Conservation (phyloP, 768 basidiomycete genomes). For the Kwoniella dejecticola region DNA sequence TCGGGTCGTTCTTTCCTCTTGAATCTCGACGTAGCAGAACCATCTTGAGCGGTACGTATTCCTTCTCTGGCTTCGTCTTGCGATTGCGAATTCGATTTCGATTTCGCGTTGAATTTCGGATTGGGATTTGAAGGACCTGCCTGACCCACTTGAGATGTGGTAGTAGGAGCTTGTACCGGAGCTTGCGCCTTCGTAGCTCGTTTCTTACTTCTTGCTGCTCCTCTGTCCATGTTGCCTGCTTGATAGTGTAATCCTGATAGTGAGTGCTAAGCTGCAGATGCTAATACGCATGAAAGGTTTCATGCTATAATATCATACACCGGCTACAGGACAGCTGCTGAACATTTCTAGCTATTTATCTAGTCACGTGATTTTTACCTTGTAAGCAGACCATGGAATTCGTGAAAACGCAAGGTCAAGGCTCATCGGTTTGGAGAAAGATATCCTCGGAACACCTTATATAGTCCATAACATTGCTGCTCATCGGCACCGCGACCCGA, state of each 20-base stretch:
- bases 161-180: conserved; percentile 1
- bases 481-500: too few species aligned
- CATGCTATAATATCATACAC: too few species aligned
- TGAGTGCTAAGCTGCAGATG: neutral
- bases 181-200: conserved; percentile 4
- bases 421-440: too few species aligned
- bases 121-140: neutral
- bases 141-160: neutral
- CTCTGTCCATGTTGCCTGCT: conserved; percentile 44
- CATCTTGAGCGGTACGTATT: neutral
- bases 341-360: too few species aligned
- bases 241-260: neutral
- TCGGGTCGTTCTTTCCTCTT: neutral
- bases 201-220: conserved; percentile 46
- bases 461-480: too few species aligned
- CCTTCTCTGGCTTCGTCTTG: neutral
- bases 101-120: too few species aligned
- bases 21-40: neutral
- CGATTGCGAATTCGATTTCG: neutral
- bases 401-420: neutral
- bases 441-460: too few species aligned
- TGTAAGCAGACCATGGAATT: too few species aligned
- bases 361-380: too few species aligned
- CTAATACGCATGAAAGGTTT: neutral
- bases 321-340: too few species aligned